A percentile compares a stretch with the other conserved stretches of the same genome.
These are phyloP conservation scores for Reticulomyxa filosa DNA, from an alignment of 78 protist genomes.

Conservation along the genomic window DNA sequence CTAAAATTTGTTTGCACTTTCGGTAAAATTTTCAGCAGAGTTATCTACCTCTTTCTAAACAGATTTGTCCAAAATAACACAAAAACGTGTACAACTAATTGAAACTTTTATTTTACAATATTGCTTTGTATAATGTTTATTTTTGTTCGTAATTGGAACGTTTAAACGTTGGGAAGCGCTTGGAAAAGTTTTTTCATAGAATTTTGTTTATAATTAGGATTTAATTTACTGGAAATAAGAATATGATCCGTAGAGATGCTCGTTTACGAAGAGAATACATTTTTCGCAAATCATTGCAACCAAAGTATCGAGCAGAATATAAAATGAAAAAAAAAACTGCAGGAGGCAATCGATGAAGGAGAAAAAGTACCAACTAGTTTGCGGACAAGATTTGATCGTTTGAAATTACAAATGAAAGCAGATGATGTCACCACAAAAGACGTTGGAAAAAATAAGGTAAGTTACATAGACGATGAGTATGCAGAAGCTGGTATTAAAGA, in stretches of 20 bases:
- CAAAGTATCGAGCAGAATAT: constrained; percentile 24
- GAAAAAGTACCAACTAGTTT: constrained; percentile 61
- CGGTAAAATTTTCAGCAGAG: too few species aligned
- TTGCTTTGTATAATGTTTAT: too few species aligned
- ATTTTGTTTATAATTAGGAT: too few species aligned
- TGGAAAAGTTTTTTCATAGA: too few species aligned
- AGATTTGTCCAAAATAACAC: too few species aligned
- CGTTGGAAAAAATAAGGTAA: background rate
- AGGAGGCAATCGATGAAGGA: constrained; percentile 26
- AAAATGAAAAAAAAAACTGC: constrained; percentile 41
- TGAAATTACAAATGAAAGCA: constrained; percentile 19
- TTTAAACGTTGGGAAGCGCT: too few species aligned
- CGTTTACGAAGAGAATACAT: constrained; percentile 63
- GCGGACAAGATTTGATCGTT: constrained; percentile 23
- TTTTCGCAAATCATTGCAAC: constrained; percentile 52
- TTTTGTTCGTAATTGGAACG: too few species aligned
- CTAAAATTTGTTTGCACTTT: too few species aligned
- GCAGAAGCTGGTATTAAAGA: constrained; percentile 67
- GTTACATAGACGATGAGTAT: constrained; percentile 89
- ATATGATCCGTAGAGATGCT: constrained; percentile 22
- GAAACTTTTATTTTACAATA: too few species aligned
- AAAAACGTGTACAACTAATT: too few species aligned
- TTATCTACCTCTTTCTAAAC: too few species aligned
- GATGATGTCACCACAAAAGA: constrained; percentile 13
- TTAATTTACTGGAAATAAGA: too few species aligned